Evolutionary conservation across 2,329 filamentous ascomycete genomes (phyloP), one percentile per base, ranked within the genome.

Genomic region (Fusarium verrucosum): DNA sequence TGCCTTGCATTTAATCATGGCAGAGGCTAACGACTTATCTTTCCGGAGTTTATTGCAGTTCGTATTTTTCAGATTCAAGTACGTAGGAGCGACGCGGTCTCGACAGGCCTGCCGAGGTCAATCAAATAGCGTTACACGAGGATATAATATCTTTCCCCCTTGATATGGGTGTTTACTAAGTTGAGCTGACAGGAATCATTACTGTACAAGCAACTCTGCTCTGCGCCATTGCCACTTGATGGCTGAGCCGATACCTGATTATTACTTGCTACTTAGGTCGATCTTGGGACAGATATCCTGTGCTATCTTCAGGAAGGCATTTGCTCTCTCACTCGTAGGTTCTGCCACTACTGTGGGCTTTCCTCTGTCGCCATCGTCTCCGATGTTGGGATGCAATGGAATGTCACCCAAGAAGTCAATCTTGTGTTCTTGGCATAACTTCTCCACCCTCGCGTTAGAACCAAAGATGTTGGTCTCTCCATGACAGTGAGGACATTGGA

Each of bases 281-380:
- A 87, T 79, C 69, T 81, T 85, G 2, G 65, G 72, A 14, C 75
- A 79, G 26, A 90, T 79, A 23, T 78, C 75, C 52, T 83, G 80
- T 2, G 92, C 92, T 73, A 97, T 88, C 17, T 82, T 80, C 55
- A 89, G 78, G 74, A 97, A 99, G 1, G 88, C 87, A 50, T 82
- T 79, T 1, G 91, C 89, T 68, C 92, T 86, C 28, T 86, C 83
- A 69, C 92, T 93, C 2, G 87, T 83, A 9, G 94, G 92, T 75
- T 96, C 92, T 2, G 92, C 86, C 4, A 97, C 92, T 1, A 98
- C 91, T 1, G 94, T 97, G 5, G 95, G 95, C 76, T 90, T 92
- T 1, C 95, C 95, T 19, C 85, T 82, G 76, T 97, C 92, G 2
- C 92, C 92, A 76, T 97, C 92, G 53, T 92, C 90, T 58, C 93